Evolutionary conservation across 345 rosid genomes (phyloP), one percentile per base, ranked within the genome.

Genomic region (Hypericum androsaemum): DNA sequence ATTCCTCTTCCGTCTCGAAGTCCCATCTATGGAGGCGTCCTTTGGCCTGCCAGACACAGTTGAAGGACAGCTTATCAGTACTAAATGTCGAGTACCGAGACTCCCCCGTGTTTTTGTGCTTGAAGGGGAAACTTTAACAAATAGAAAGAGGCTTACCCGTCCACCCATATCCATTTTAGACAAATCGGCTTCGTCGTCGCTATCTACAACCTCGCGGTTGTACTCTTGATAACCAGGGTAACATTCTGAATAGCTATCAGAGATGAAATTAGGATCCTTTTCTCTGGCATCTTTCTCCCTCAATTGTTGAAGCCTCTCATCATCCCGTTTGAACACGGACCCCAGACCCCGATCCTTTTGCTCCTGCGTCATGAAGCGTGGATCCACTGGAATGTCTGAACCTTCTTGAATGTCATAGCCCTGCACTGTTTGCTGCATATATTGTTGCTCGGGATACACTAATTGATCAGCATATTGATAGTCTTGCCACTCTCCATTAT

Each of bases 161-260:
- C 98, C 98, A 50, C 96, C 98, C 98, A 84, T 87, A 69, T 90
- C 98, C 98, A 90, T 90, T 63, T 90, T 90, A 10, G 96, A 76
- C 65, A 90, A 68, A 71, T 90, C 98, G 69, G 74, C 94, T 64
- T 90, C 98, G 17, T 90, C 95, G 41, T 90, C 98, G 39, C 98
- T 90, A 66, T 81, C 96, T 7, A 82, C 86, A 6, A 90, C 49
- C 78, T 90, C 98, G 60, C 89, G 88, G 68, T 84, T 87, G 60
- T 87, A 90, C 67, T 90, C 95, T 69, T 90, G 98, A 77, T 87
- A 88, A 58, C 96, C 96, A 1, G 98, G 98, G 72, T 92, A 92
- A 71, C 98, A 92, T 77, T 92, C 98, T 37, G 98, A 92, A 66
- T 92, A 92, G 62, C 83, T 88, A 69, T 92, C 98, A 7, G 98